phyloP scores from a whole-genome alignment of 345 rosid genomes.

The Ailanthus altissimus region DNA sequence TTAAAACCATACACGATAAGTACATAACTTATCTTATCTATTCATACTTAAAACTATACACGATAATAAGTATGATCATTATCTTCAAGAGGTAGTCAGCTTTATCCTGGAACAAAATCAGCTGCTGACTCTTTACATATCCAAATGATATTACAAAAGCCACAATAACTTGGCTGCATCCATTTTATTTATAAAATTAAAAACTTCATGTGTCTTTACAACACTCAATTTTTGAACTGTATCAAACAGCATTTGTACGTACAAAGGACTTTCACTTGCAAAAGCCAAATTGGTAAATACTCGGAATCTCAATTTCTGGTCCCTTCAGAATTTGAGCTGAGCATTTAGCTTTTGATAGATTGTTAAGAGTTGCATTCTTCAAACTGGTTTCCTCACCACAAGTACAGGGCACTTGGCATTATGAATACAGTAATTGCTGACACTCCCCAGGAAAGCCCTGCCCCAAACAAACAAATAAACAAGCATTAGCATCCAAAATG shows the following conservation, averaged over 20 bases:
- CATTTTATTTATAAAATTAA: background rate
- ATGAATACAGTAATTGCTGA: conserved; percentile 51
- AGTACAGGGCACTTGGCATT: conserved; percentile 55
- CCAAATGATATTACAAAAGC: background rate
- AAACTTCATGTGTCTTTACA: background rate
- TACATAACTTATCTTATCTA: no score
- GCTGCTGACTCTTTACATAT: no score
- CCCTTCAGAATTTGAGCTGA: background rate
- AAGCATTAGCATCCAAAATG: background rate
- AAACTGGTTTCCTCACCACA: conserved; percentile 45
- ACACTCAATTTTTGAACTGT: background rate
- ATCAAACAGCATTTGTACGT: background rate
- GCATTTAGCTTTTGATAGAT: background rate
- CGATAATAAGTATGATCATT: no score
- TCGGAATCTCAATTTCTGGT: background rate
- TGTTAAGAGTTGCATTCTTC: background rate
- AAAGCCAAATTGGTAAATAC: background rate
- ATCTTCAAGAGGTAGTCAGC: no score
- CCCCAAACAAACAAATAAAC: conserved; percentile 11
- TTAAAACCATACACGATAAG: no score
- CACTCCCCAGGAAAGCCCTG: conserved; percentile 58
- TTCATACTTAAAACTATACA: no score
- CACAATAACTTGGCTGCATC: background rate
- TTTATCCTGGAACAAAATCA: no score
- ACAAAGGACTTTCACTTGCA: background rate